Conservation (phyloP, 2,329 filamentous ascomycete genomes). For the Tolypocladium paradoxum region DNA sequence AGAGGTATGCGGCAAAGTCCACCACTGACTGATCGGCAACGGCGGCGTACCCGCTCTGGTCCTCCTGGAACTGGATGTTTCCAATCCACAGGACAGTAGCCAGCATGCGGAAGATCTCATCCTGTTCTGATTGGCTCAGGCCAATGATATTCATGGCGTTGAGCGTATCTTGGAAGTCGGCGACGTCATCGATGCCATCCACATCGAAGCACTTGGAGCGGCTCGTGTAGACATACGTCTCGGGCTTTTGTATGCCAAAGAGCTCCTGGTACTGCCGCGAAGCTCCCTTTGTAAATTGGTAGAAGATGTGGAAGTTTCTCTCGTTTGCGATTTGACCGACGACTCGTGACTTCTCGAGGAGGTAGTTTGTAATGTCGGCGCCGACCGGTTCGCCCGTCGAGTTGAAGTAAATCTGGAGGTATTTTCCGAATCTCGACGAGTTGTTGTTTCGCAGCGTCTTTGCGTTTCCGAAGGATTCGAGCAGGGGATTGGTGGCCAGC, state of each 20-base stretch:
- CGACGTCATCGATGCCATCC: constrained; percentile 81
- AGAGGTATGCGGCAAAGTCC: constrained; percentile 85
- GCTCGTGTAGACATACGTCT: constrained; percentile 90
- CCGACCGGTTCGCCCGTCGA: constrained; percentile 81
- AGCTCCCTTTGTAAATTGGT: constrained; percentile 94
- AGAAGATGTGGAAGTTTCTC: constrained; percentile 98
- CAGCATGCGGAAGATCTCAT: constrained; percentile 93
- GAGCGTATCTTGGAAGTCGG: constrained; percentile 81
- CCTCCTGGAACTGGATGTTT: constrained; percentile 84
- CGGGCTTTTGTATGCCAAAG: constrained; percentile 86
- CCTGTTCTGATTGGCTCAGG: constrained; percentile 76
- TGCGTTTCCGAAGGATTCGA: constrained; percentile 96
- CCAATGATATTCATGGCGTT: constrained; percentile 95
- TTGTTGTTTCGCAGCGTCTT: constrained; percentile 99
- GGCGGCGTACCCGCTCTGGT: constrained; percentile 77
- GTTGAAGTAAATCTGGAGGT: constrained; percentile 96
- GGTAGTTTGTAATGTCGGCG: constrained; percentile 96
- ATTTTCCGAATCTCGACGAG: constrained; percentile 96
- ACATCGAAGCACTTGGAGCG: constrained; percentile 92
- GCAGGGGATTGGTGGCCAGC: constrained; percentile 88
- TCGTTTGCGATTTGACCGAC: constrained; percentile 92
- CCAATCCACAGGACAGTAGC: constrained; percentile 88
- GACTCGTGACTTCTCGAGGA: constrained; percentile 90
- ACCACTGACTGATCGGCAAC: constrained; percentile 85
- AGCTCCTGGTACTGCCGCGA: constrained; percentile 74